Evolutionary conservation across 164 flowering plant genomes (phyloP), one percentile per base, ranked within the genome.

Genomic region (Macadamia integrifolia): DNA sequence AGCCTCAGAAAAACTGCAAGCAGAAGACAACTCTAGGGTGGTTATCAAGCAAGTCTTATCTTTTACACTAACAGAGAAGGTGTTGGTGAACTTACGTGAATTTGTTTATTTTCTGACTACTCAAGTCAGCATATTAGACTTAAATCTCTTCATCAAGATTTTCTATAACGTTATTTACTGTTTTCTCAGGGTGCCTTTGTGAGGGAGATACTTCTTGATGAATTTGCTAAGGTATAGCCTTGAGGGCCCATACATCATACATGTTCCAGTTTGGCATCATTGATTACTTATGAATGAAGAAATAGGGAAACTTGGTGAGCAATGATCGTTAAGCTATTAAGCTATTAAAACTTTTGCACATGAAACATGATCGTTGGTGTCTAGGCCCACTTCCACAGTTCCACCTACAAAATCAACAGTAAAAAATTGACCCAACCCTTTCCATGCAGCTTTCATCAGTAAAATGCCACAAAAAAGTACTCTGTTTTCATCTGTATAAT

Each of bases 151-250:
- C 56, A 43, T 35, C 15, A 7, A 40, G 67, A 23, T 17, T 29
- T 59, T 58, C 40, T 35, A 35, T 35, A 35, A 35, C 0, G 23
- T 53, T 44, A 12, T 67, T 7, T 28, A 17, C 58, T 53, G 31
- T 23, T 64, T 73, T 77, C 64, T 70, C 93, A 94, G 97, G 98
- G 95, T 61, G 79, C 86, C 35, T 91, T 90, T 79, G 86, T 94
- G 75, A 86, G 90, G 80, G 93, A 94, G 72, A 83, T 90, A 73
- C 85, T 94, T 71, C 79, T 91, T 70, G 81, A 90, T 68, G 97
- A 94, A 81, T 66, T 89, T 66, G 84, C 92, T n/a, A 94, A 94
- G 96, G 98, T 89, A 76, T 23, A n/a, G 6, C 48, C 35, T 56
- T 64, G 58, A 61, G 30, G 9, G 13, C 13, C 46, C n/a, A 17